Evolutionary conservation across 257 asterid genomes (phyloP).

Genomic region (Thymus mandschuricus): DNA sequence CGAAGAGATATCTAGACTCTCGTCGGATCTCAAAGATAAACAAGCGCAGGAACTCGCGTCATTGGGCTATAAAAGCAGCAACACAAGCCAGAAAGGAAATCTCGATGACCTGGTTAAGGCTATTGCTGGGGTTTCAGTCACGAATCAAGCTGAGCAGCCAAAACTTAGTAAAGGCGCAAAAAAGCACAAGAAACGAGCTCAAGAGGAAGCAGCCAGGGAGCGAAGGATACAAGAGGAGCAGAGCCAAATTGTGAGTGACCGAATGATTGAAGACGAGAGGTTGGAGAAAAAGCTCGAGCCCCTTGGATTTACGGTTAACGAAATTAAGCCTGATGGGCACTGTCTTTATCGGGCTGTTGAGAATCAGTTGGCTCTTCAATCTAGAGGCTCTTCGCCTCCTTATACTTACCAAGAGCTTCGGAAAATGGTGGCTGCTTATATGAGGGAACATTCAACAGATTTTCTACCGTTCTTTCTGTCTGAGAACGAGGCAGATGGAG

Average conservation of each 20-base stretch:
- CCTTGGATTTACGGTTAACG: slow-evolving; percentile 75
- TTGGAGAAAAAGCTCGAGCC: slow-evolving; percentile 76
- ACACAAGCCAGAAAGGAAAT: slow-evolving; percentile 52
- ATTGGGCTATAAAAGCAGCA: slow-evolving; percentile 55
- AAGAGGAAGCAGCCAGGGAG: slow-evolving; percentile 92
- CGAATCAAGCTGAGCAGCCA: slow-evolving; percentile 57
- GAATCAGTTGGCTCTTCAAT: slow-evolving; percentile 66
- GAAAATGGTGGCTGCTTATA: slow-evolving; percentile 82
- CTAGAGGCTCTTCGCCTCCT: slow-evolving; percentile 66
- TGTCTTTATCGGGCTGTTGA: slow-evolving; percentile 97
- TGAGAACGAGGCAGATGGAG: slow-evolving; percentile 58
- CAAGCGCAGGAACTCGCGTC: slow-evolving; percentile 81
- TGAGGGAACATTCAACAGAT: slow-evolving; percentile 72
- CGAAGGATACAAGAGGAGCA: slow-evolving; percentile 92
- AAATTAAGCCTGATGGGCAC: slow-evolving; percentile 95
- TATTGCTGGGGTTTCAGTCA: slow-evolving; percentile 84
- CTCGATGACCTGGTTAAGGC: slow-evolving; percentile 81
- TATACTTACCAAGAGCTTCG: slow-evolving; percentile 71
- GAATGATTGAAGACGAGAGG: slow-evolving; percentile 61
- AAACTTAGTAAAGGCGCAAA: slow-evolving; percentile 74
- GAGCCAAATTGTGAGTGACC: slow-evolving; percentile 69
- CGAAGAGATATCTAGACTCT: slow-evolving; percentile 73
- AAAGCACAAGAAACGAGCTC: slow-evolving; percentile 88
- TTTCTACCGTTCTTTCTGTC: slow-evolving; percentile 82
- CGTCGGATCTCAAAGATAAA: slow-evolving; percentile 66